Evolutionary conservation across 495 filamentous ascomycete species (phyloP), one percentile per base, ranked within the genome.

Genomic region (Xylaria cubensis): DNA sequence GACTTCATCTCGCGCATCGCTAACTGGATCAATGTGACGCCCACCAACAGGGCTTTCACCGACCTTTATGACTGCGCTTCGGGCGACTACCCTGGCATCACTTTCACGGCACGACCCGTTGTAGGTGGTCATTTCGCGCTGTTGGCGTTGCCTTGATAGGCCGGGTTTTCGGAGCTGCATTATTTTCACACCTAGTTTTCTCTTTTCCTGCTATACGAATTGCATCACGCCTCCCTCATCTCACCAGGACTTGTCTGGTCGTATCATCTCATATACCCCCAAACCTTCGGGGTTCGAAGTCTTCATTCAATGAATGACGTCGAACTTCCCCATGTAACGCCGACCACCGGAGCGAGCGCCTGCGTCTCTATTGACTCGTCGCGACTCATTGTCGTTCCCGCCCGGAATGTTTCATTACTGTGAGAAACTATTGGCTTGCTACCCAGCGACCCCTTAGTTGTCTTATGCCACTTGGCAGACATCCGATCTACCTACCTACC

Each of bases 121-220:
- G 86, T 91, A 46, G 95, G 95, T 3, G 94, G 91, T 1, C 89
- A 91, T 78, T 97, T 97, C 85, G 90, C 94, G 12, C 85, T 95
- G 62, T 78, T 97, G 74, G 92, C 92, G 29, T 80, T 96, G 73
- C 77, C 78, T 8, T 70, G 62, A 59, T 53, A 32, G 53, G 39
- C 6, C 17, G 21, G 61, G 26, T 26, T 64, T 64, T 29, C 8
- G 5, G 61, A 46, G 61, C 17, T 64, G 24, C 7, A 34, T 1
- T 1, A 34, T 34, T 64, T 46, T 39, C 21, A 26, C 39, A 29
- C 61, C 15, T n/a, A 17, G 61, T 21, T 41, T 21, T 17, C n/a
- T 63, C 21, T 44, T 42, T 3, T 63, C 5, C 21, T n/a, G 39
- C 7, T 61, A 39, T 17, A 61, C 10, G 32, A 59, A n/a, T n/a